Evolutionary conservation across 805 yeast species (phyloP).

Genomic region (Candida rishiriensis): DNA sequence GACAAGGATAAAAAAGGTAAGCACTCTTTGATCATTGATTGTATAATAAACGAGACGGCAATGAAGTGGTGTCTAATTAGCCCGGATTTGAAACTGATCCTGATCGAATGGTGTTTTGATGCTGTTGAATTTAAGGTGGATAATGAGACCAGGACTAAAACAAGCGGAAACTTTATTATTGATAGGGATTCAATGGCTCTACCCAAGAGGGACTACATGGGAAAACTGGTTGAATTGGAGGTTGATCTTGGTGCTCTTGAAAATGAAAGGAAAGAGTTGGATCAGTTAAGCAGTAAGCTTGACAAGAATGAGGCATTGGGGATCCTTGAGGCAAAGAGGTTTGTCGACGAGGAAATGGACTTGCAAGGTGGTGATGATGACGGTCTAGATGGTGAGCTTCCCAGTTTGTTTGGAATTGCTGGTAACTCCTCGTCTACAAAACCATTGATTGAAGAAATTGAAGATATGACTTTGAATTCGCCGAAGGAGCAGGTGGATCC

Average conservation of each 20-base stretch:
- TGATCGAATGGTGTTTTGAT: slow-evolving; percentile 82
- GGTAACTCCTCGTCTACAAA: slow-evolving; percentile 13
- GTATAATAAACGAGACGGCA: slow-evolving; percentile 65
- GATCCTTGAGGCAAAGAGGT: slow-evolving; percentile 37
- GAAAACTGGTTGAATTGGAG: slow-evolving; percentile 46
- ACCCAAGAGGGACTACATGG: slow-evolving; percentile 75
- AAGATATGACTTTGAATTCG: slow-evolving; percentile 16
- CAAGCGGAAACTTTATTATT: slow-evolving; percentile 32
- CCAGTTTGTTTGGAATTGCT: slow-evolving; percentile 1
- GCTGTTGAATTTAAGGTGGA: slow-evolving; percentile 49
- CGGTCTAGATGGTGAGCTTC: slow-evolving; percentile 3
- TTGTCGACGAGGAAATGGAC: slow-evolving; percentile 13
- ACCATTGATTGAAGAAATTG: slow-evolving; percentile 55
- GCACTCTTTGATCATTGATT: slow-evolving; percentile 65
- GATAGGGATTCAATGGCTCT: slow-evolving; percentile 55
- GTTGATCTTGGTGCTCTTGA: slow-evolving; percentile 40
- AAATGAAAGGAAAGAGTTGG: slow-evolving; percentile 30
- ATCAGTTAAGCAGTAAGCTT: slow-evolving; percentile 27
- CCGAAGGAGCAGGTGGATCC: no score
- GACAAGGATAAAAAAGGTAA: slow-evolving; percentile 69
- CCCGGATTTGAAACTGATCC: slow-evolving; percentile 54
- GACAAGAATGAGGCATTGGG: slow-evolving; percentile 39
- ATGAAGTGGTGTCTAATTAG: slow-evolving; percentile 58
- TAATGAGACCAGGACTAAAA: not conserved
- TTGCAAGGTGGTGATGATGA: not conserved